Evolutionary conservation across 2,329 filamentous ascomycete species (phyloP), one percentile per base, ranked within the genome.

Genomic region (Xylariaceae sp.): DNA sequence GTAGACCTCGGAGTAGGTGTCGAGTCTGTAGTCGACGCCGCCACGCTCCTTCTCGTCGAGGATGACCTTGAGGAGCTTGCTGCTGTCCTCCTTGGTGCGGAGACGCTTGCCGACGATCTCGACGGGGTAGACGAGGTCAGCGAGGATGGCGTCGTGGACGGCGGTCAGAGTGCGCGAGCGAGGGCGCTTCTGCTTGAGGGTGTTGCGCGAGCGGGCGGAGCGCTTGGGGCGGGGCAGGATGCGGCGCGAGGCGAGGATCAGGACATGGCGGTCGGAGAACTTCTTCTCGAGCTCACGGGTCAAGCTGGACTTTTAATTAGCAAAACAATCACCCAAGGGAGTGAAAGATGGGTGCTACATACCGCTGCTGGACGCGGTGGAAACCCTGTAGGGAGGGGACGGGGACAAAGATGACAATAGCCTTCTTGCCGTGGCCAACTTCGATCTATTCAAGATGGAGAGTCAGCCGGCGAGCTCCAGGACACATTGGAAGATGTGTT

Each of bases 231-330:
- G 88, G 69, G 92, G 90, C 50, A 98, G 81, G 65, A 98, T 98
- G 73, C 92, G 92, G 81, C 92, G 92, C 66, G 90, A 94, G 61
- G 92, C 92, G 62, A 98, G 85, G 82, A 98, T 88, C 70, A 98
- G 79, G 70, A 98, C 92, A 74, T 98, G 92, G 74, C 92, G 92
- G 81, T 98, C 92, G 55, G 92, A 97, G 88, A 98, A 98, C 80
- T 98, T 98, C 88, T 98, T 98, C 85, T 98, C 92, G 67, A 98
- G 89, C 81, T 98, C 92, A 75, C 92, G 92, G 73, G 92, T 98
- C 67, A 98, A 83, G 68, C 90, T 97, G 50, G 33, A 11, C 30
- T 8, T 3, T n/a, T n/a, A 2, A 44, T 60, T 46, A 63, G 53
- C 37, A 43, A 40, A n/a, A 46, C 12, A 30, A 15, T 15, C 37